These are phyloP conservation scores for Fusarium albidum DNA, from an alignment of 2,329 filamentous ascomycete species.

Conservation along the genomic window DNA sequence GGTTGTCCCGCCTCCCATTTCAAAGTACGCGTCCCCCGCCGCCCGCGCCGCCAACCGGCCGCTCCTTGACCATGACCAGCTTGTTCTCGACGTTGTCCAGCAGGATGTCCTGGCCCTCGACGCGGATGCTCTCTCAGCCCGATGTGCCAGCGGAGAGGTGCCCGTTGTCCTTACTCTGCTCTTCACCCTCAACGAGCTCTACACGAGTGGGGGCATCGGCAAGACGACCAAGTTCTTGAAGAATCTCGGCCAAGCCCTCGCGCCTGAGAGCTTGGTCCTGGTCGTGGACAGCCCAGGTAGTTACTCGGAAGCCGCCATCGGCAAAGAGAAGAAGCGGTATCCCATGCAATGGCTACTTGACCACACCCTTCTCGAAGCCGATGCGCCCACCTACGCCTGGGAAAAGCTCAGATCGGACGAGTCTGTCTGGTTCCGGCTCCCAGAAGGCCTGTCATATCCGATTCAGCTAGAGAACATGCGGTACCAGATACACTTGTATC, in stretches of 20 bases:
- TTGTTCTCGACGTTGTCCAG: constrained; percentile 55
- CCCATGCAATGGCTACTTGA: constrained; percentile 95
- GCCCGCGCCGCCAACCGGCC: constrained; percentile 54
- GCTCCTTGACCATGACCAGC: constrained; percentile 50
- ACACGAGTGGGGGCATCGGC: constrained; percentile 75
- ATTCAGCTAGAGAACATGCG: constrained; percentile 94
- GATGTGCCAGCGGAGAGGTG: constrained; percentile 41
- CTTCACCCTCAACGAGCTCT: constrained; percentile 96
- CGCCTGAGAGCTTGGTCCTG: constrained; percentile 72
- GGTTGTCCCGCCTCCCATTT: constrained; percentile 58
- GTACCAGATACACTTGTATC: constrained; percentile 89
- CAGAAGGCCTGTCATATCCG: constrained; percentile 74
- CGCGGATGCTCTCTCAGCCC: constrained; percentile 42
- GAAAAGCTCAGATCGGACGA: constrained; percentile 78
- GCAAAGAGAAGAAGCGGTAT: constrained; percentile 71
- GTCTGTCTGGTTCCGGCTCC: constrained; percentile 84
- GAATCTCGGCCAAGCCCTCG: constrained; percentile 66
- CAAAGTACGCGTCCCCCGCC: constrained; percentile 61
- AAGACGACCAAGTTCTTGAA: constrained; percentile 82
- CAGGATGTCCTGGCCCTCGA: constrained; percentile 58
- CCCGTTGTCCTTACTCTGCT: constrained; percentile 78
- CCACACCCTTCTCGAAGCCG: constrained; percentile 71
- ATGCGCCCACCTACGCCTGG: constrained; percentile 64
- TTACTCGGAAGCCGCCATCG: constrained; percentile 83
- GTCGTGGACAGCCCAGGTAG: constrained; percentile 94